phyloP scores from a whole-genome alignment of 805 yeast genomes.

The Saturnispora zaruensis region DNA sequence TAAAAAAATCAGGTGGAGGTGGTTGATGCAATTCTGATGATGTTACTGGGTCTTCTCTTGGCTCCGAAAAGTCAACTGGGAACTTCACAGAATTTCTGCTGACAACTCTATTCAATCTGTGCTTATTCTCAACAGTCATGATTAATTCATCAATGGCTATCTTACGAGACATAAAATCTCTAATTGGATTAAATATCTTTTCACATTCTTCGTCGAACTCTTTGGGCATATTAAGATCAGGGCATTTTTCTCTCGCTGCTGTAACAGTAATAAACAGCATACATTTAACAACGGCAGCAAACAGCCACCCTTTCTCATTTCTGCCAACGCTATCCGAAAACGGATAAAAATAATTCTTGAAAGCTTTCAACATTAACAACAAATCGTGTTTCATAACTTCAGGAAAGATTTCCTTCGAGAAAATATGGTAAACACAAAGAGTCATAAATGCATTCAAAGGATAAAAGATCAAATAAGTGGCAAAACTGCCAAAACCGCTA shows the following conservation, averaged over 20 bases:
- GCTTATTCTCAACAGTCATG: constrained; percentile 3
- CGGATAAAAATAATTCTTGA: constrained; percentile 15
- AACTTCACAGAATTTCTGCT: not conserved
- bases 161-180: not conserved
- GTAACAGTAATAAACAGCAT: constrained; percentile 20
- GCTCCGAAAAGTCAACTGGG: not conserved
- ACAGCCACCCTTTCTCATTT: constrained; percentile 15
- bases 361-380: constrained; percentile 17
- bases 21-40: not conserved
- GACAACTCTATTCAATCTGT: not conserved
- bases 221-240: not conserved
- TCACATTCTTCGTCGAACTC: constrained; percentile 2
- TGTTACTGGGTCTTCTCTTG: not conserved
- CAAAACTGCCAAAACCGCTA: constrained; percentile 11
- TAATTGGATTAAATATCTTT: not conserved
- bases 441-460: constrained; percentile 28
- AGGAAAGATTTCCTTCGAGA: constrained; percentile 11
- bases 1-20: not conserved
- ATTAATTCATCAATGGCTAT: constrained; percentile 6
- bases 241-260: not conserved
- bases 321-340: constrained; percentile 8
- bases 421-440: constrained; percentile 22
- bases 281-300: constrained; percentile 16
- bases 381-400: constrained; percentile 19
- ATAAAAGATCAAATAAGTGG: constrained; percentile 21